Conservation (phyloP, 192 early-diverging fungal genomes). For the Backusella morwellensis region DNA sequence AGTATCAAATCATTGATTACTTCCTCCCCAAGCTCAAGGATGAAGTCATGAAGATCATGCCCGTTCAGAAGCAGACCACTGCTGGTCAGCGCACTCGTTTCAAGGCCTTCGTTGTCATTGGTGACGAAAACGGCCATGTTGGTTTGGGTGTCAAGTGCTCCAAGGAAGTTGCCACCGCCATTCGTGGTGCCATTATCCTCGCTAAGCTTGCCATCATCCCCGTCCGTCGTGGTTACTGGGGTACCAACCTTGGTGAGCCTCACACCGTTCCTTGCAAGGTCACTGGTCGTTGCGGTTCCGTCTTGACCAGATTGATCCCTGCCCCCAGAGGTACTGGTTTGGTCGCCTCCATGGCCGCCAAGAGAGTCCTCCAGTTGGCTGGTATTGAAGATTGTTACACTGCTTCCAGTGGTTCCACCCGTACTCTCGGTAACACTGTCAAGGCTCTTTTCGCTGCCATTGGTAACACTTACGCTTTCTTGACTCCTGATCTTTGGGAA, state of each 20-base stretch:
- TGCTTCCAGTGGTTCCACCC: constrained; percentile 92
- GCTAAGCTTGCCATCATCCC: constrained; percentile 99
- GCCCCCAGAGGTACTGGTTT: constrained; percentile 99
- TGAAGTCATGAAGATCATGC: constrained; percentile 99
- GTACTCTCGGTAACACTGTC: constrained; percentile 98
- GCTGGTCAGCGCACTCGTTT: constrained; percentile 99
- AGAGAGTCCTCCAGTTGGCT: constrained; percentile 95
- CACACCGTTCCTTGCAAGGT: constrained; percentile 99
- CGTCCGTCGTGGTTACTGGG: constrained; percentile 99
- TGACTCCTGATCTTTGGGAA: constrained; percentile 96
- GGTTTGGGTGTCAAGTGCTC: constrained; percentile 99
- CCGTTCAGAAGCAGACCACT: constrained; percentile 99
- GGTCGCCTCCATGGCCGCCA: constrained; percentile 91
- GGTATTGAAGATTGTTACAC: constrained; percentile 99
- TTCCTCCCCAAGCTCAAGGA: constrained; percentile 97
- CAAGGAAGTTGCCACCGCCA: constrained; percentile 99
- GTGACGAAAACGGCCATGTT: constrained; percentile 96
- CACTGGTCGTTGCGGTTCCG: constrained; percentile 95
- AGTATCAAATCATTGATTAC: constrained; percentile 97
- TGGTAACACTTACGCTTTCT: constrained; percentile 94
- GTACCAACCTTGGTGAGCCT: constrained; percentile 91
- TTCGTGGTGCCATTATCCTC: constrained; percentile 97
- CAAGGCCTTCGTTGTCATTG: constrained; percentile 99
- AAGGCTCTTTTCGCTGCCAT: constrained; percentile 98
- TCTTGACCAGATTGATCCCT: constrained; percentile 88